Evolutionary conservation across 1,139 yeast genomes (phyloP), one percentile per base, ranked within the genome.

Genomic region (Yamadazyma trypodendri): DNA sequence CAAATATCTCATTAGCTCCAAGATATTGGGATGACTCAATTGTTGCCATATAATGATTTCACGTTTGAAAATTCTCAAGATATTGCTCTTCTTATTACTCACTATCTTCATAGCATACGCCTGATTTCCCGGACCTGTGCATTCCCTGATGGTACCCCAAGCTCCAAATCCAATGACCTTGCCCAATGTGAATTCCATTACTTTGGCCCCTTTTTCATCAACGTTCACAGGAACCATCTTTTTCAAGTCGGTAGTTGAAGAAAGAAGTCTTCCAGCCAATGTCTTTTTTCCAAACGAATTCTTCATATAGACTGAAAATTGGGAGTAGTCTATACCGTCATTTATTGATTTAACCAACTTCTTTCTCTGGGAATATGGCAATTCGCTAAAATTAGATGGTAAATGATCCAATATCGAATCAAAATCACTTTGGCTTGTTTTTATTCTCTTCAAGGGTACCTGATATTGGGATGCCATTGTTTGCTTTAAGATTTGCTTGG

Each of bases 81-180:
- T 70, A 25, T 37, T 63, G 22, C 72, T 72, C 34, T 71, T 68
- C 15, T 75, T 65, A 21, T 71, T 66, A 42, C 77, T 75, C 23
- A 89, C 89, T 32, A 89, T 81, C 56, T 89, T 89, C 51, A 88
- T 80, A 1, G 96, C 97, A 45, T 75, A 72, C 1, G 72, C 61
- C n/a, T 31, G 31, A 12, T 36, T 38, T 23, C 57, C 63, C n/a
- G 15, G 9, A 13, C 25, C 31, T 6, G n/a, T 11, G 45, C 94
- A 87, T 56, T 85, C 94, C 43, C 95, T 67, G n/a, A 90, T 84
- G 24, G 84, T 77, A 3, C 96, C 95, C 84, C 94, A 89, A 0
- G 96, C 95, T 8, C 97, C 97, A 54, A 77, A 79, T 1, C 96
- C 96, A 45, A 89, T 81, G n/a, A 84, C 75, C 48, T 79, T 80